phyloP scores from a whole-genome alignment of 441 rosid species.

The California macrophylla region DNA sequence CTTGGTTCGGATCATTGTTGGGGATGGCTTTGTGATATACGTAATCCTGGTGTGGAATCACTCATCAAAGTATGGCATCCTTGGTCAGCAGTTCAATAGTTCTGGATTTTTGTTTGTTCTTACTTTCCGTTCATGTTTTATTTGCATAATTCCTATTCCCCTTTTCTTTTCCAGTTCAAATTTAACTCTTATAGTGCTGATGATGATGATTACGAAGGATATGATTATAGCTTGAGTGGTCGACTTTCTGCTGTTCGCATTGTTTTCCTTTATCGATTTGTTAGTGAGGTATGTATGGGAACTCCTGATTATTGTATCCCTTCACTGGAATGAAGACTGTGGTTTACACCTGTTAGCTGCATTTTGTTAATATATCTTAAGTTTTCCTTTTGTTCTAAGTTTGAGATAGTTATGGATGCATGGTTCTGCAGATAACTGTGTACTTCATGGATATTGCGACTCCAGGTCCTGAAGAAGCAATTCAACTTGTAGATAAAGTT shows the following conservation, averaged over 20 bases:
- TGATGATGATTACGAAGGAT: conserved; percentile 97
- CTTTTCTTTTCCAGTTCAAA: conserved; percentile 62
- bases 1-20: conserved; percentile 65
- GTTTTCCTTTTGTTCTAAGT: conserved; percentile 3
- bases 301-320: conserved; percentile 4
- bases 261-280: conserved; percentile 90
- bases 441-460: conserved; percentile 97
- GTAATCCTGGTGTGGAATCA: conserved; percentile 92
- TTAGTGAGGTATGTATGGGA: conserved; percentile 75
- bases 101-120: neutral
- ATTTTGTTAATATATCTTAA: neutral
- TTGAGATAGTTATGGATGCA: conserved; percentile 18
- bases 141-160: neutral
- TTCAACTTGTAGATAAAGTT: conserved; percentile 94
- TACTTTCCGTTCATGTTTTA: conserved; percentile 9
- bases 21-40: conserved; percentile 99
- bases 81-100: conserved; percentile 13
- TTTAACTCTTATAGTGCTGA: conserved; percentile 80
- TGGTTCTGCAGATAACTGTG: conserved; percentile 61
- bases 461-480: conserved; percentile 91
- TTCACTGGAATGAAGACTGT: neutral
- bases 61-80: conserved; percentile 61
- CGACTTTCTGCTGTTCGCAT: conserved; percentile 93
- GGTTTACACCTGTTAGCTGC: neutral
- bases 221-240: conserved; percentile 86